Evolutionary conservation across 2,329 filamentous ascomycete genomes (phyloP), one percentile per base, ranked within the genome.

Genomic region (Ceratocystis ficicola): DNA sequence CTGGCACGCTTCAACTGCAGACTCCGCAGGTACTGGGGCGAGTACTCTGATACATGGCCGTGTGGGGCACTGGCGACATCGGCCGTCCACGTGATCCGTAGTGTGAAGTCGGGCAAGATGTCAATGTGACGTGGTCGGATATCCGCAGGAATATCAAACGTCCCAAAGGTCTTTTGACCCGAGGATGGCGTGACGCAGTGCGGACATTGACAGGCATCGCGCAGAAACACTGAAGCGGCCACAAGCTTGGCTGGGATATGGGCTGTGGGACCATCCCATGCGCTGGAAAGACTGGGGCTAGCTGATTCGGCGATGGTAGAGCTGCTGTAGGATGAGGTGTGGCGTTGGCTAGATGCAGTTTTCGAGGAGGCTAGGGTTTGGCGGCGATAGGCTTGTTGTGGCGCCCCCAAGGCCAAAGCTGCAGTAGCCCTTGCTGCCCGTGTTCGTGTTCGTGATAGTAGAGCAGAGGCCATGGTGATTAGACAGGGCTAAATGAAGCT

Each of bases 11-110:
- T 52, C 44, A 67, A 62, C 8, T 63, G 20, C 6, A 68, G 66
- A 25, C 70, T 69, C 5, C 70, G 68, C 22, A 78, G 69, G 10
- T 70, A 67, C 1, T 57, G 48, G 12, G 69, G 64, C 7, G 75
- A 66, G 62, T 76, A 78, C n/a, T 74, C 68, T 0, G 76, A 76
- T 28, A 70, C 65, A 69, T 77, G 75, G 55, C 72, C 73, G 32
- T 71, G 72, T 15, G 68, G 67, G 25, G 32, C 32, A 36, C 44
- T 32, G 2, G 68, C 68, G 64, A 78, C 76, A 67, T 83, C 80
- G 62, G 76, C 71, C 5, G 74, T 71, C 85, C 89, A 94, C n/a
- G 76, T 72, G 6, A 93, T 74, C 22, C 78, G 75, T 12, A 90
- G 74, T 1, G 76, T 74, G 7, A 78, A 78, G 20, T 78, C 74